These are phyloP conservation scores for Papiliotrema terrestris DNA, from an alignment of 1,284 basidiomycete genomes.

Conservation along the genomic window DNA sequence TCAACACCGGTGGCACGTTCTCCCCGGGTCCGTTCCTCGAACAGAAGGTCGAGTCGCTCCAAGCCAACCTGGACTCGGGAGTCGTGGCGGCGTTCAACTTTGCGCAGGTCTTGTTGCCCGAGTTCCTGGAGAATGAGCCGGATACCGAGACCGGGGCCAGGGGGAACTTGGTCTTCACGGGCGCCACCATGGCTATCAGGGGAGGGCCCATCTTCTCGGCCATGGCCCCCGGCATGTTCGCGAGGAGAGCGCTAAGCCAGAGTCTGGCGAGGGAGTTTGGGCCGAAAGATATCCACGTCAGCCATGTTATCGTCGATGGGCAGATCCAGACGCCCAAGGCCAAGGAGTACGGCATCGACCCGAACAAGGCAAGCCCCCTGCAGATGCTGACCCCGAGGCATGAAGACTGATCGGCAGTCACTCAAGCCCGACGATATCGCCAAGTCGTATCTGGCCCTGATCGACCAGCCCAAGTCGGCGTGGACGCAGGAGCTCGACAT, in stretches of 20 bases:
- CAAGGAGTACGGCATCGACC: slow-evolving; percentile 10
- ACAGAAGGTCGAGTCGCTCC: slow-evolving; percentile 25
- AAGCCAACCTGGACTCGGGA: slow-evolving; percentile 23
- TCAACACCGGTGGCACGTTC: slow-evolving; percentile 34
- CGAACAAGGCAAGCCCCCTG: slow-evolving; percentile 15
- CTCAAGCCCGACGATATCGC: slow-evolving; percentile 19
- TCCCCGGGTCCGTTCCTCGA: slow-evolving; percentile 35
- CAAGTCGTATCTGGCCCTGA: slow-evolving; percentile 38
- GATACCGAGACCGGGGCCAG: slow-evolving; percentile 5
- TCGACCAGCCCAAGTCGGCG: slow-evolving; percentile 38
- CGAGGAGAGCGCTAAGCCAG: slow-evolving; percentile 36
- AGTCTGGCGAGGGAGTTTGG: slow-evolving; percentile 49
- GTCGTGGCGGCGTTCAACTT: slow-evolving; percentile 33
- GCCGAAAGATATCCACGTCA: slow-evolving; percentile 49
- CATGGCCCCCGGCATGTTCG: slow-evolving; percentile 40
- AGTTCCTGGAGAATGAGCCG: slow-evolving; percentile 21
- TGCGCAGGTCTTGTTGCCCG: slow-evolving; percentile 34
- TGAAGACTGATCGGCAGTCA: background rate
- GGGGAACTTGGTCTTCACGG: slow-evolving; percentile 45
- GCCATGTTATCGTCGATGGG: slow-evolving; percentile 49
- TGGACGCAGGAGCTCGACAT: slow-evolving; percentile 48
- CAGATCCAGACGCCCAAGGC: slow-evolving; percentile 38
- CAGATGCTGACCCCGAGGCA: background rate
- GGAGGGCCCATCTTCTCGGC: slow-evolving; percentile 31
- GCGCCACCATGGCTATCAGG: slow-evolving; percentile 40